Evolutionary conservation across 2,329 filamentous ascomycete genomes (phyloP).

Genomic region (Ophiostoma himal-ulmi): DNA sequence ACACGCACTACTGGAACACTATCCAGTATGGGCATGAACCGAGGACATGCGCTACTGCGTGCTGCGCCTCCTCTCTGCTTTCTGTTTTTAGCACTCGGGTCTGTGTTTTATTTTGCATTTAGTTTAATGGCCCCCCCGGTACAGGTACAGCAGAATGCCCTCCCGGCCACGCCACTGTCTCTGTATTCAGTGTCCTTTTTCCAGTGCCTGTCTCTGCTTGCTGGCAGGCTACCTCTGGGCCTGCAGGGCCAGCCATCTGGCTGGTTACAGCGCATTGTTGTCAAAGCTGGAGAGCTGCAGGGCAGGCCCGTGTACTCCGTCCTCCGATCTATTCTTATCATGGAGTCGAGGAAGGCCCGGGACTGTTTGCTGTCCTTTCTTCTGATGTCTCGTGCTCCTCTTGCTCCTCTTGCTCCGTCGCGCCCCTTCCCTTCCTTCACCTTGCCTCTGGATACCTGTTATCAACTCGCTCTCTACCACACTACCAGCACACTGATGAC

Average conservation of each 20-base stretch:
- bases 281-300: too few species aligned
- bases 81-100: neutral
- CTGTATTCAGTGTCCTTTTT: neutral
- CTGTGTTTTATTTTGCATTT: neutral
- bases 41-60: constrained; percentile 6
- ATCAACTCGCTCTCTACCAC: neutral
- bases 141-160: neutral
- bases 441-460: neutral
- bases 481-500: neutral
- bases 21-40: neutral
- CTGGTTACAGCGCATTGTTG: neutral
- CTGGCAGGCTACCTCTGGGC: neutral
- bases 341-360: neutral
- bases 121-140: constrained; percentile 3
- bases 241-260: too few species aligned
- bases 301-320: neutral
- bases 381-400: neutral
- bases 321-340: neutral
- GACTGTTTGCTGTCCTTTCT: neutral
- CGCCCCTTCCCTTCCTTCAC: neutral
- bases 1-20: constrained; percentile 5
- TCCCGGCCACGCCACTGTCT: neutral
- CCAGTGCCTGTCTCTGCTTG: neutral
- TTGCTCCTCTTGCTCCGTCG: neutral
- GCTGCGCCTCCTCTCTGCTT: constrained; percentile 1